Percentiles rank a stretch among this genome's conserved stretches.
phyloP scores from a whole-genome alignment of 805 yeast genomes.

The Candida piceae region DNA sequence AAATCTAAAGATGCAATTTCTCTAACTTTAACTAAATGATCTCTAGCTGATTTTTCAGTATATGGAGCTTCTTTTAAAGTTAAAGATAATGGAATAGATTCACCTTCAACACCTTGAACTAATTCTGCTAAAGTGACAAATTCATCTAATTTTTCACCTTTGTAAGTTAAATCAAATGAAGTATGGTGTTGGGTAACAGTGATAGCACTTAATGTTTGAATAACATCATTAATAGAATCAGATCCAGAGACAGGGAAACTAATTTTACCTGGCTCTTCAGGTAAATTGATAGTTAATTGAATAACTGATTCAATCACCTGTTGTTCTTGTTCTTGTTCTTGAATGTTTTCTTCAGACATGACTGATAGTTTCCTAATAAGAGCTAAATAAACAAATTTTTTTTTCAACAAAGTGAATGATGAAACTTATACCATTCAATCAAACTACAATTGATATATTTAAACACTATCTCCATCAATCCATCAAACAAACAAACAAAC shows the following conservation, averaged over 20 bases:
- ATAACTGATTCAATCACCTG: constrained; percentile 15
- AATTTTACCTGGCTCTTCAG: constrained; percentile 22
- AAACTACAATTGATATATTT: too few relatives aligned
- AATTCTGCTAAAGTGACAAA: constrained; percentile 11
- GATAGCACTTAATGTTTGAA: constrained; percentile 51
- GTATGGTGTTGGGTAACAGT: constrained; percentile 58
- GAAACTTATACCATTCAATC: too few relatives aligned
- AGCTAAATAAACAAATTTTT: too few relatives aligned
- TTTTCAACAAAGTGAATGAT: not conserved
- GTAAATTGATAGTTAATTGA: constrained; percentile 23
- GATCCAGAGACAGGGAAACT: constrained; percentile 22
- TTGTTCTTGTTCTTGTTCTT: constrained; percentile 7
- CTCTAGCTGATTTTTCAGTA: constrained; percentile 52
- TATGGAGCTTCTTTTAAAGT: constrained; percentile 51
- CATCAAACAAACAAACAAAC: too few relatives aligned
- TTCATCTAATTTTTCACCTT: constrained; percentile 31
- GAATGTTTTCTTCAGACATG: constrained; percentile 12
- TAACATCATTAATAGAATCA: constrained; percentile 54
- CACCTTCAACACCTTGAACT: constrained; percentile 26
- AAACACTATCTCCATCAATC: too few relatives aligned
- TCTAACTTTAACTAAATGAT: constrained; percentile 60
- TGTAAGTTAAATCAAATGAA: constrained; percentile 43
- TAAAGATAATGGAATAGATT: constrained; percentile 32
- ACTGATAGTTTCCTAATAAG: too few relatives aligned
- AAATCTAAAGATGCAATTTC: constrained; percentile 52